Evolutionary conservation across 176 grass and related monocot species (phyloP).

Genomic region (Carex scoparia): DNA sequence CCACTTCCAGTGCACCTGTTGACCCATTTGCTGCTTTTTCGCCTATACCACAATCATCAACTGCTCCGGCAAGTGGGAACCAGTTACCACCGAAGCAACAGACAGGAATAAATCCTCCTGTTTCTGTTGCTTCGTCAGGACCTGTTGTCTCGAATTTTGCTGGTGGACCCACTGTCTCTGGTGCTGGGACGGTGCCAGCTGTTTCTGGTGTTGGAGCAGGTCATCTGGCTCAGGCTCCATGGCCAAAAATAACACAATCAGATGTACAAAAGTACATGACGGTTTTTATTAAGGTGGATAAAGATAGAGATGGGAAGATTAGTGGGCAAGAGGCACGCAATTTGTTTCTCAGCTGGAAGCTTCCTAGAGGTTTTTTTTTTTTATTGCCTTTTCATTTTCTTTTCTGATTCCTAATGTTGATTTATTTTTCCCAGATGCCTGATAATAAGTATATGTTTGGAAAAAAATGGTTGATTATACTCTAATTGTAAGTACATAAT

Average conservation of each 20-base stretch:
- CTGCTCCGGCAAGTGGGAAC: conserved; percentile 38
- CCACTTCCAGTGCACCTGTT: conserved; percentile 39
- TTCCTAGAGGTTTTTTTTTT: conserved; percentile 73
- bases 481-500: not conserved
- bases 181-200: conserved; percentile 35
- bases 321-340: conserved; percentile 88
- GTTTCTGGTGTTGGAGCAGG: conserved; percentile 40
- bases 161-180: conserved; percentile 29
- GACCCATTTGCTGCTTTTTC: conserved; percentile 43
- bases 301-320: conserved; percentile 96
- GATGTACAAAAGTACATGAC: conserved; percentile 83
- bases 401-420: not conserved
- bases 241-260: conserved; percentile 91
- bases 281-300: conserved; percentile 96
- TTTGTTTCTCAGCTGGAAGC: conserved; percentile 97
- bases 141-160: conserved; percentile 37
- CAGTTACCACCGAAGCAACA: conserved; percentile 38
- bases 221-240: conserved; percentile 44
- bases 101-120: conserved; percentile 36
- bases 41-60: conserved; percentile 25
- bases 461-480: not conserved
- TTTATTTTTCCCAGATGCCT: not conserved
- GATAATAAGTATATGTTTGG: not conserved
- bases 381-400: conserved; percentile 13
- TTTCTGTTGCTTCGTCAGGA: conserved; percentile 32